phyloP scores from a whole-genome alignment of 2,329 filamentous ascomycete genomes.

The Leptoxyphium fumago region DNA sequence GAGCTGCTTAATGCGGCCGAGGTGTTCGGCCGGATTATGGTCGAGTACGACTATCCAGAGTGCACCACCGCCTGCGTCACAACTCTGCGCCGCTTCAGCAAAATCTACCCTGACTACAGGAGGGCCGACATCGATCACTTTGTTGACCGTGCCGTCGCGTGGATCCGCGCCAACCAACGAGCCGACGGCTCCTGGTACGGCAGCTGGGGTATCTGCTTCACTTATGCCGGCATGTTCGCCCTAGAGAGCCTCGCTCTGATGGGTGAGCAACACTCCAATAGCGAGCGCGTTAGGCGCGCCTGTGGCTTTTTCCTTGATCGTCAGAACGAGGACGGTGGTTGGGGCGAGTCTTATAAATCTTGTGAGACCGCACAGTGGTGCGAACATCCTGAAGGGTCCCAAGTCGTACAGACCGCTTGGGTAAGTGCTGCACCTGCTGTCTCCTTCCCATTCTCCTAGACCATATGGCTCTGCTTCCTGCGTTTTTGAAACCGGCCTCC shows the following conservation, averaged over 20 bases:
- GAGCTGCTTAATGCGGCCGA: conserved; percentile 90
- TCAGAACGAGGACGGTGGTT: conserved; percentile 80
- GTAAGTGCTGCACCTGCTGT: conserved; percentile 33
- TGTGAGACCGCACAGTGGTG: conserved; percentile 64
- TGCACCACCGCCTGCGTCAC: conserved; percentile 93
- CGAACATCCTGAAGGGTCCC: conserved; percentile 58
- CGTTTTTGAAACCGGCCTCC: conserved; percentile 46
- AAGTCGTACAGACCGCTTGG: conserved; percentile 94
- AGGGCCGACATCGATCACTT: conserved; percentile 58
- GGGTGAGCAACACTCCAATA: conserved; percentile 69
- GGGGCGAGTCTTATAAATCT: conserved; percentile 87
- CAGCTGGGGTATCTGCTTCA: conserved; percentile 96
- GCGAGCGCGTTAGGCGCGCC: conserved; percentile 52
- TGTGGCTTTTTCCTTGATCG: conserved; percentile 77
- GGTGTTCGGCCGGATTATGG: conserved; percentile 94
- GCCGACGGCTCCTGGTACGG: conserved; percentile 93
- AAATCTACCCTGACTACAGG: conserved; percentile 70
- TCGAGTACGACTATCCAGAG: conserved; percentile 96
- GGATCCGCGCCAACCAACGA: conserved; percentile 67
- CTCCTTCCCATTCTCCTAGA: not conserved
- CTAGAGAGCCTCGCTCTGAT: conserved; percentile 70
- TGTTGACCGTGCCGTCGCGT: conserved; percentile 58
- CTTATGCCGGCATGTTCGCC: conserved; percentile 93
- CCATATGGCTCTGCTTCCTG: conserved; percentile 33
- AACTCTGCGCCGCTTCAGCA: conserved; percentile 66